Conservation (phyloP, 140 eudicot genomes). For the Erigeron philadelphicus region DNA sequence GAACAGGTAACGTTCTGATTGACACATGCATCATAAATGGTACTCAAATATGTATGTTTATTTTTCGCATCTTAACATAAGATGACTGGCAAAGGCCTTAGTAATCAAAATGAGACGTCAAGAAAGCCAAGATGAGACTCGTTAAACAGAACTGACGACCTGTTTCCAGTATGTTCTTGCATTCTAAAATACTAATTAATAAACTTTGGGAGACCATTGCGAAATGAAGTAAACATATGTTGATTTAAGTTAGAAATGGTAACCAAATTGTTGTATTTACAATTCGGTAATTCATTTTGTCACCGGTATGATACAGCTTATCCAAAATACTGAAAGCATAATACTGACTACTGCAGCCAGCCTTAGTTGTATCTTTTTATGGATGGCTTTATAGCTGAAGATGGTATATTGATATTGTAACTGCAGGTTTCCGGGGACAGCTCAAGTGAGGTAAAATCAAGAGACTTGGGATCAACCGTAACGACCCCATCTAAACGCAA, state of each 20-base stretch:
- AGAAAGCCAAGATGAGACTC: too few relatives aligned
- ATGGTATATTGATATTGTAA: constrained; percentile 4
- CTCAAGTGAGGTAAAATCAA: constrained; percentile 48
- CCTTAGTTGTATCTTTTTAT: too few relatives aligned
- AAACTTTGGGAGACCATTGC: neutral
- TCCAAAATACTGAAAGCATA: neutral
- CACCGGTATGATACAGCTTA: neutral
- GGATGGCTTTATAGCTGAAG: neutral
- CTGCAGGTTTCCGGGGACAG: constrained; percentile 36
- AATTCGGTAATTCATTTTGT: neutral
- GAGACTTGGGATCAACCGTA: constrained; percentile 54
- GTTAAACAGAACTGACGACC: too few relatives aligned
- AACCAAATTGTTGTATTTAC: neutral
- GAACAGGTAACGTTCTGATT: constrained; percentile 50
- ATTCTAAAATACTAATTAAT: neutral
- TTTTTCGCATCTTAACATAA: too few relatives aligned
- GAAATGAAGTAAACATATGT: neutral
- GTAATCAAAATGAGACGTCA: too few relatives aligned
- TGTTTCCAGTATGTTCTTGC: too few relatives aligned
- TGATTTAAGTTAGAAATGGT: neutral
- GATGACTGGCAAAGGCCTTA: too few relatives aligned
- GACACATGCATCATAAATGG: constrained; percentile 14
- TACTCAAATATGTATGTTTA: neutral
- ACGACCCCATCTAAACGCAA: constrained; percentile 61
- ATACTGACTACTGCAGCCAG: too few relatives aligned